phyloP scores from a whole-genome alignment of 768 basidiomycete genomes.

The Pulveroboletus sp. region DNA sequence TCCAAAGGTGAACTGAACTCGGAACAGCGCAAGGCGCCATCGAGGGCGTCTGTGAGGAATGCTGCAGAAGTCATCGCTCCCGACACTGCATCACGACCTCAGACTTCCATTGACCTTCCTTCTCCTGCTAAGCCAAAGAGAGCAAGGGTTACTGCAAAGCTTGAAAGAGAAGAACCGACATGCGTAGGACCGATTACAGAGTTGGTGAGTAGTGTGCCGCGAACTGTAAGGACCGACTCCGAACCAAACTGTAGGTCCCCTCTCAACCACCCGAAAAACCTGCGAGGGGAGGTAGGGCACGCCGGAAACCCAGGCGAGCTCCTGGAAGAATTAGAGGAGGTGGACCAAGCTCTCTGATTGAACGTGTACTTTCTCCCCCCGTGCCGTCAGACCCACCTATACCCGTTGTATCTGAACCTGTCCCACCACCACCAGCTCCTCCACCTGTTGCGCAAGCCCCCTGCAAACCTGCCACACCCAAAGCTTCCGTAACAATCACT shows the following conservation, averaged over 20 bases:
- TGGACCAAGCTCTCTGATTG: slow-evolving; percentile 4
- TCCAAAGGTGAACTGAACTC: slow-evolving; percentile 2
- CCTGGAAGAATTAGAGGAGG: slow-evolving; percentile 18
- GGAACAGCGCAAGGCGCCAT: slow-evolving; percentile 30
- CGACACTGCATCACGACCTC: slow-evolving; percentile 13
- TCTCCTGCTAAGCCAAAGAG: slow-evolving; percentile 30
- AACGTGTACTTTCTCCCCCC: slow-evolving; percentile 15
- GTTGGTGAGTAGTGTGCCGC: slow-evolving; percentile 15
- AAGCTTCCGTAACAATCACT: slow-evolving; percentile 34
- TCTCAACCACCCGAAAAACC: slow-evolving; percentile 14
- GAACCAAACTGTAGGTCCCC: slow-evolving; percentile 8
- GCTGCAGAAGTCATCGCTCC: slow-evolving; percentile 11
- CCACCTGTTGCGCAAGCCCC: slow-evolving; percentile 10
- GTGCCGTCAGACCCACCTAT: slow-evolving; percentile 10
- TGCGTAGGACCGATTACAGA: slow-evolving; percentile 2
- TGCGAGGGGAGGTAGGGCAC: slow-evolving; percentile 15
- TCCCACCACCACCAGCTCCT: slow-evolving; percentile 3
- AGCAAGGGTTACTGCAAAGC: slow-evolving; percentile 26
- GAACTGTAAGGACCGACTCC: not conserved
- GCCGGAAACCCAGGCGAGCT: slow-evolving; percentile 22
- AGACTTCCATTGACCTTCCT: slow-evolving; percentile 15
- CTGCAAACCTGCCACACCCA: slow-evolving; percentile 29
- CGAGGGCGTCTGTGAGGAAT: slow-evolving; percentile 17
- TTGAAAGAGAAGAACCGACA: slow-evolving; percentile 24
- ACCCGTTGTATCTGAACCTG: slow-evolving; percentile 14